Evolutionary conservation across 2,329 filamentous ascomycete species (phyloP).

Genomic region (Apiospora kogelbergensis): DNA sequence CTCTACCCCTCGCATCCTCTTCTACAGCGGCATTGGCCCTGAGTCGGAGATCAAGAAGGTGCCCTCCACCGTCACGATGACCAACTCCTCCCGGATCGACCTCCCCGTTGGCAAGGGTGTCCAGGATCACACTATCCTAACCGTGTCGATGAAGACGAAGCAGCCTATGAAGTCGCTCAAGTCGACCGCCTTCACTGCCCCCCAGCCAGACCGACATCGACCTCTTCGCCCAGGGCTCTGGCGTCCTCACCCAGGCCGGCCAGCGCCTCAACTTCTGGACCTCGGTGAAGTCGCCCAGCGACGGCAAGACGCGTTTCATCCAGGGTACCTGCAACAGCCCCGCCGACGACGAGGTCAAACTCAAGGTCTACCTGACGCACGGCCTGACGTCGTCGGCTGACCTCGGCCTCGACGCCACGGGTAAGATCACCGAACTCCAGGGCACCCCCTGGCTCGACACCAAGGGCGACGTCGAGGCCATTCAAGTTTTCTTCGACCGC

Average conservation of each 20-base stretch:
- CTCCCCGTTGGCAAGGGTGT: constrained; percentile 40
- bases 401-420: constrained; percentile 17
- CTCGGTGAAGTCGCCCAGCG: constrained; percentile 32
- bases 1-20: constrained; percentile 55
- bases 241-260: constrained; percentile 49
- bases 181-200: constrained; percentile 50
- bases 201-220: constrained; percentile 25
- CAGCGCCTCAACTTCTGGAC: constrained; percentile 50
- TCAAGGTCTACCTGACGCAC: constrained; percentile 21
- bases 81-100: constrained; percentile 35
- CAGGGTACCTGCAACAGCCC: constrained; percentile 18
- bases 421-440: constrained; percentile 13
- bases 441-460: constrained; percentile 18
- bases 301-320: constrained; percentile 18
- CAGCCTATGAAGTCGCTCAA: constrained; percentile 23
- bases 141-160: constrained; percentile 15
- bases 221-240: constrained; percentile 39
- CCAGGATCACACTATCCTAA: constrained; percentile 29
- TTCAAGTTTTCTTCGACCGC: constrained; percentile 15
- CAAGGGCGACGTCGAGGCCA: constrained; percentile 17
- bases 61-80: constrained; percentile 29
- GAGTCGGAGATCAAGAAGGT: constrained; percentile 43
- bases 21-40: constrained; percentile 57
- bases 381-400: constrained; percentile 18
- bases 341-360: constrained; percentile 14